phyloP scores from a whole-genome alignment of 371 early-diverging fungal genomes.

The Hamiltosporidium tvaerminnensis region DNA sequence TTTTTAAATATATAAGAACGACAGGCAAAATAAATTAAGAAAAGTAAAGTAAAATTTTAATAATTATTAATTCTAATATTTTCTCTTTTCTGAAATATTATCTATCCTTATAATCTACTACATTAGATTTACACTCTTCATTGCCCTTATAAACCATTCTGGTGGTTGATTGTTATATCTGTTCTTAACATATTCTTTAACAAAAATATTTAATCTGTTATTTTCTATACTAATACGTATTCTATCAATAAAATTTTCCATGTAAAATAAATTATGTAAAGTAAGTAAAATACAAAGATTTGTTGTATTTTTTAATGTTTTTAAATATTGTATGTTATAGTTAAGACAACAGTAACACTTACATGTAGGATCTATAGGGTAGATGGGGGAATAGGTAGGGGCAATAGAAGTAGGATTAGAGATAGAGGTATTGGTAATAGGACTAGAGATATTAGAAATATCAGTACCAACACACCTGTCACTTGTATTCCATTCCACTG shows the following conservation, averaged over 20 bases:
- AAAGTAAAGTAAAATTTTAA: no score
- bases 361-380: constrained; percentile 70
- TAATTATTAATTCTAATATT: no score
- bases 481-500: constrained; percentile 58
- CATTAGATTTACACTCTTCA: no score
- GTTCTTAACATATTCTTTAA: constrained; percentile 60
- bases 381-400: no score
- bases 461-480: no score
- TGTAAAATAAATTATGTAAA: constrained; percentile 73
- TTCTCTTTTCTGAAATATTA: no score
- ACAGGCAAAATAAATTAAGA: no score
- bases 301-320: constrained; percentile 61
- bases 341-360: constrained; percentile 66
- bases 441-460: no score
- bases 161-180: constrained; percentile 61
- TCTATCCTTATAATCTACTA: no score
- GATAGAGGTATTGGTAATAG: no score
- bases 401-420: no score
- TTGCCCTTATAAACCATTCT: constrained; percentile 64
- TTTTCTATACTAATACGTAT: constrained; percentile 62
- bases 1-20: no score
- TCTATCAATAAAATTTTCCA: constrained; percentile 65
- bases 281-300: constrained; percentile 73
- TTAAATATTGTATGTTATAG: constrained; percentile 64
- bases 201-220: constrained; percentile 63